phyloP scores from a whole-genome alignment of 441 rosid species.

The Eruca vesicaria region DNA sequence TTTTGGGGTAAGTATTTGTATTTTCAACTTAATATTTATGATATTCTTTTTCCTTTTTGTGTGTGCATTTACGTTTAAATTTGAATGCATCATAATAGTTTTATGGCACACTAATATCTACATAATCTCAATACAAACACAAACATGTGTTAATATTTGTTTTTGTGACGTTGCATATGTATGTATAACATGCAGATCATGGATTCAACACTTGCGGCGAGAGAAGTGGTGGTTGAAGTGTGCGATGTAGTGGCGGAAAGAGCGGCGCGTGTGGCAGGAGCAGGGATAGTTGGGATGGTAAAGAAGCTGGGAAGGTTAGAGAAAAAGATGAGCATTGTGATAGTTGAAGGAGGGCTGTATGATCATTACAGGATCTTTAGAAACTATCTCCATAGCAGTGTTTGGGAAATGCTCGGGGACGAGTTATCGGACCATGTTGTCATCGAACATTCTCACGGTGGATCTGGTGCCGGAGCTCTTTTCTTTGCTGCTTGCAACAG shows the following conservation, averaged over 20 bases:
- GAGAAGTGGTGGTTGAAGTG: conserved; percentile 60
- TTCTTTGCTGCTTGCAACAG: conserved; percentile 42
- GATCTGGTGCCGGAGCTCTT: conserved; percentile 56
- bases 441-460: conserved; percentile 53
- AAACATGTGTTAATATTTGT: neutral
- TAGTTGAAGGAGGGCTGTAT: conserved; percentile 63
- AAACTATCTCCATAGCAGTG: conserved; percentile 55
- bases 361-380: conserved; percentile 57
- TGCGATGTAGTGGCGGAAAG: conserved; percentile 64
- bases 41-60: no score
- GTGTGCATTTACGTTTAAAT: neutral
- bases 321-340: conserved; percentile 48
- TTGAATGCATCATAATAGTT: neutral
- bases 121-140: neutral
- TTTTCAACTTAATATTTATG: neutral
- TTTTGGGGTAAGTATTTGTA: conserved; percentile 42
- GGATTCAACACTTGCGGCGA: conserved; percentile 39
- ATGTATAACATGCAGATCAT: conserved; percentile 36
- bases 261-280: conserved; percentile 65
- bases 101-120: no score
- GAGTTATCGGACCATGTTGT: conserved; percentile 53
- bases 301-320: conserved; percentile 64
- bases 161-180: neutral
- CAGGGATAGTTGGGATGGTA: conserved; percentile 60
- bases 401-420: conserved; percentile 71